These are phyloP conservation scores for Isoetes taiwanensis DNA, from an alignment of 75 land plant species.

Conservation along the genomic window DNA sequence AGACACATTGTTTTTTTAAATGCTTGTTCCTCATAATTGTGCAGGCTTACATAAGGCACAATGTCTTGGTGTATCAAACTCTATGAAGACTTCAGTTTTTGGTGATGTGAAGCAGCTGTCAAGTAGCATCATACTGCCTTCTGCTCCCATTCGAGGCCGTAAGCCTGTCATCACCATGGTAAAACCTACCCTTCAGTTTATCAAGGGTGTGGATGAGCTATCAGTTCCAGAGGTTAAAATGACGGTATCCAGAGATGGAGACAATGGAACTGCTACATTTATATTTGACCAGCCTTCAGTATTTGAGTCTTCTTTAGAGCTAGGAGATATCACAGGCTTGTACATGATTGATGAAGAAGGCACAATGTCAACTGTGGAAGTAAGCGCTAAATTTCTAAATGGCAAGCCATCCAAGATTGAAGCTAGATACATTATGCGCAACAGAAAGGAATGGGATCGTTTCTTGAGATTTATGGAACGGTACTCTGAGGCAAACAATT, in stretches of 20 bases:
- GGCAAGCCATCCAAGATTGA: constrained; percentile 85
- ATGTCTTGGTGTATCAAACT: too few species aligned
- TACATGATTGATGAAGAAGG: constrained; percentile 99
- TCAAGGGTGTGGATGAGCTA: constrained; percentile 77
- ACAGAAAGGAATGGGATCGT: constrained; percentile 71
- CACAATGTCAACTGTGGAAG: constrained; percentile 72
- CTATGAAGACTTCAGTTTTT: too few species aligned
- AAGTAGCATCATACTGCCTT: too few species aligned
- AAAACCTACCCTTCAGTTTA: constrained; percentile 81
- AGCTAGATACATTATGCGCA: constrained; percentile 78
- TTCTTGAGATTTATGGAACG: constrained; percentile 99
- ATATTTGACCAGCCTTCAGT: constrained; percentile 85
- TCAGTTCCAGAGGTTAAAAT: constrained; percentile 75
- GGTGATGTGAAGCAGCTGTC: too few species aligned
- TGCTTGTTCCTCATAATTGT: too few species aligned
- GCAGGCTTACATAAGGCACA: too few species aligned
- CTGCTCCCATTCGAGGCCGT: too few species aligned
- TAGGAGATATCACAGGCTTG: constrained; percentile 93
- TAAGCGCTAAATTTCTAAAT: constrained; percentile 88
- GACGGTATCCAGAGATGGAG: constrained; percentile 81
- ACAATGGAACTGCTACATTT: constrained; percentile 81
- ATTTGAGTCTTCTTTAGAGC: constrained; percentile 79
- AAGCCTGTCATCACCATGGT: constrained; percentile 33
- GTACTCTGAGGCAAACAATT: constrained; percentile 69
- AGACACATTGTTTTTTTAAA: too few species aligned